Conservation (phyloP, 306 rosid species). For the Cicer judaicum region DNA sequence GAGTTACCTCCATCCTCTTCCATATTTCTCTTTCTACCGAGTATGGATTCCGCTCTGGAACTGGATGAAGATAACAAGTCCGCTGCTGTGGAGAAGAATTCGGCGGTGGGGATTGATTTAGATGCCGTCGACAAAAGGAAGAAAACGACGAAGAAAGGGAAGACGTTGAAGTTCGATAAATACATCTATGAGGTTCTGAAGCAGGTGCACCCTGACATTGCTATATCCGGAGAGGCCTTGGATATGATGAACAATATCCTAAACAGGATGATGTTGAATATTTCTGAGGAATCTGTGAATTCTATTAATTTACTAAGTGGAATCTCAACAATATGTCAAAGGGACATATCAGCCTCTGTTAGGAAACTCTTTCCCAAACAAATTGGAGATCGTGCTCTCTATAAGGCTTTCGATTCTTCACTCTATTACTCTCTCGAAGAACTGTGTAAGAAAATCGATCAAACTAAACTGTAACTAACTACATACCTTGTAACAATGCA, state of each 20-base stretch:
- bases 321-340: neutral
- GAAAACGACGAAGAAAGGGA: neutral
- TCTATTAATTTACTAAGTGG: neutral
- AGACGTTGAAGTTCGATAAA: neutral
- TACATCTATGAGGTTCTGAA: neutral
- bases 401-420: neutral
- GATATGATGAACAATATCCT: neutral
- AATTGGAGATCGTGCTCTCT: neutral
- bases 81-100: no score
- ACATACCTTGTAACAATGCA: no score
- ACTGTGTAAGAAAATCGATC: neutral
- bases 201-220: neutral
- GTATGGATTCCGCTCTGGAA: no score
- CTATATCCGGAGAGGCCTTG: neutral
- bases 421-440: neutral
- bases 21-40: no score
- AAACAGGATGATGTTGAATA: neutral
- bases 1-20: no score
- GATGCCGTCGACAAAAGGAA: neutral
- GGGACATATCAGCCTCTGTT: neutral
- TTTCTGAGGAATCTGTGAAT: neutral
- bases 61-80: constrained; percentile 61
- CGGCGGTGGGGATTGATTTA: no score
- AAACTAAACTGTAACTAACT: no score
- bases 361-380: neutral